Percentiles rank a stretch among this genome's conserved stretches.
phyloP scores from a whole-genome alignment of 2,329 filamentous ascomycete genomes.

The Colletotrichum navitas region DNA sequence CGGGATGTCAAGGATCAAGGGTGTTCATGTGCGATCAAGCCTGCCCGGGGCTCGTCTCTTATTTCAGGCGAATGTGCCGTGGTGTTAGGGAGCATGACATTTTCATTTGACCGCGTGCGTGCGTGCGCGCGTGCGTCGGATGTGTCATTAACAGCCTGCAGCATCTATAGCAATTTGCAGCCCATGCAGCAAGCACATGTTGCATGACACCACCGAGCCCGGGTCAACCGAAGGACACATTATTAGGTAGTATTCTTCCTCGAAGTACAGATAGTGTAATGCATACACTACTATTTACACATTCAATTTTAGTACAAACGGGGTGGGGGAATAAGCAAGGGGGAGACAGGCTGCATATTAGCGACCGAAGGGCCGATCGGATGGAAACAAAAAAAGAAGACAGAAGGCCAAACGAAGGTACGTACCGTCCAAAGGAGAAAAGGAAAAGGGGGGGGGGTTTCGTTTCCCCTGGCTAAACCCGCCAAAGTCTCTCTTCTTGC shows the following conservation, averaged over 20 bases:
- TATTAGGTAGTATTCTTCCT: constrained; percentile 5
- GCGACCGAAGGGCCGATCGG: neutral
- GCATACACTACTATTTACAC: neutral
- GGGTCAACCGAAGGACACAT: constrained; percentile 27
- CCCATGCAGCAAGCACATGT: neutral
- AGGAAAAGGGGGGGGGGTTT: constrained; percentile 12
- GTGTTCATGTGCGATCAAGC: constrained; percentile 17
- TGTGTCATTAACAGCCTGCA: neutral
- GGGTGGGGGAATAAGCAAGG: neutral
- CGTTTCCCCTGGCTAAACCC: constrained; percentile 4
- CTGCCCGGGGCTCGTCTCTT: constrained; percentile 29
- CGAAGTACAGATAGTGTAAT: neutral
- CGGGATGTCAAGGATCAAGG: constrained; percentile 34
- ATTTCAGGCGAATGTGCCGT: constrained; percentile 10
- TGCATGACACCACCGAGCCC: constrained; percentile 12
- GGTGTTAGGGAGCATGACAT: neutral
- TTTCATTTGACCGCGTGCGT: neutral
- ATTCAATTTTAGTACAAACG: neutral
- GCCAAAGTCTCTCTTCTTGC: neutral
- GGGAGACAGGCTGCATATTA: constrained; percentile 3
- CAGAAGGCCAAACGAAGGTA: constrained; percentile 12
- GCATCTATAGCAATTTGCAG: neutral
- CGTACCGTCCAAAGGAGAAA: constrained; percentile 6
- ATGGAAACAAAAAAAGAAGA: neutral
- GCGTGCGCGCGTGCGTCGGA: too few species aligned